Evolutionary conservation across 78 protist species (phyloP).

Genomic region (Salpingoeca rosetta): DNA sequence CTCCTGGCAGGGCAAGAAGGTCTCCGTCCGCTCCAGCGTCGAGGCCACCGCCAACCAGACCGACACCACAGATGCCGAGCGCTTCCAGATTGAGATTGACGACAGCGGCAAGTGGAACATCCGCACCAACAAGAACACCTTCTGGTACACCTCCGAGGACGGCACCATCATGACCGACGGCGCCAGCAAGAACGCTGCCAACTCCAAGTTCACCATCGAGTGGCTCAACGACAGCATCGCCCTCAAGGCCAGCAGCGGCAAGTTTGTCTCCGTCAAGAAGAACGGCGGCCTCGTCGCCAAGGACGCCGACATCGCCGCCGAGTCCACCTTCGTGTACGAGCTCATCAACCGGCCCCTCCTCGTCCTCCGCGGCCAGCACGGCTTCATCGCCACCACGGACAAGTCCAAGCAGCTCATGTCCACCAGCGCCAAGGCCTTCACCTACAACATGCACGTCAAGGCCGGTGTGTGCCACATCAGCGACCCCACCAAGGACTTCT

Average conservation of each 20-base stretch:
- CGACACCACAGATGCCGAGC: neutral
- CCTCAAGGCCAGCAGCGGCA: neutral
- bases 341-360: constrained; percentile 15
- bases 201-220: neutral
- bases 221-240: neutral
- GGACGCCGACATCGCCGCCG: neutral
- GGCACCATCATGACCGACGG: neutral
- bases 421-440: neutral
- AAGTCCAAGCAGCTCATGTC: neutral
- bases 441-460: constrained; percentile 4
- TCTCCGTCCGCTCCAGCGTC: neutral
- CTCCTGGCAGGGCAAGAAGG: neutral
- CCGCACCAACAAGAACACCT: constrained; percentile 6
- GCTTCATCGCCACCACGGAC: neutral
- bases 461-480: neutral
- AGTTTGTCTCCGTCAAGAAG: neutral
- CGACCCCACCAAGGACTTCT: neutral
- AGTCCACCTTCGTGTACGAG: neutral
- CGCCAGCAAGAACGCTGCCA: neutral
- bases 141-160: neutral
- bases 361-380: constrained; percentile 12
- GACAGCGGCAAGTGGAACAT: neutral
- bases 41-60: neutral
- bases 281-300: constrained; percentile 1
- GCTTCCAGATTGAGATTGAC: neutral